Conservation (phyloP, 1,139 yeast genomes). For the Kodamaea fungicola region DNA sequence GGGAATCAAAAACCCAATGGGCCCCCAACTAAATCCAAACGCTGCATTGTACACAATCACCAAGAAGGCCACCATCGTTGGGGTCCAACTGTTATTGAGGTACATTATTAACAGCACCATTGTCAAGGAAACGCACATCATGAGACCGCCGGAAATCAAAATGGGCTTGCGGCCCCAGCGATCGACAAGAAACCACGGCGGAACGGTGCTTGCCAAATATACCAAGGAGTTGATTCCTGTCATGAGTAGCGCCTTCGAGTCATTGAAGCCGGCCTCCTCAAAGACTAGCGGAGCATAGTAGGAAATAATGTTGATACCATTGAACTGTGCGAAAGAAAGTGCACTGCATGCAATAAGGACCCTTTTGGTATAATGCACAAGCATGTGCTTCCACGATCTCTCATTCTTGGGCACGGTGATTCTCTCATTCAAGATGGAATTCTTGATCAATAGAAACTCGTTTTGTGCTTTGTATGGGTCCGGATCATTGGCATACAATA, state of each 20-base stretch:
- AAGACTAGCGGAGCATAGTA: slow-evolving; percentile 58
- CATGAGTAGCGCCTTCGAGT: slow-evolving; percentile 48
- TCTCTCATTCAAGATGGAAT: slow-evolving; percentile 59
- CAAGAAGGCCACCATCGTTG: slow-evolving; percentile 44
- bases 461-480: slow-evolving; percentile 60
- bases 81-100: slow-evolving; percentile 35
- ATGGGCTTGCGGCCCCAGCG: slow-evolving; percentile 54
- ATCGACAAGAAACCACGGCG: slow-evolving; percentile 56
- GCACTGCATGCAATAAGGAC: slow-evolving; percentile 50
- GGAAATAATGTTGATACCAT: slow-evolving; percentile 53
- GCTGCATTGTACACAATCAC: slow-evolving; percentile 51
- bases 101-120: slow-evolving; percentile 41
- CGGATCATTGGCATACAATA: slow-evolving; percentile 59
- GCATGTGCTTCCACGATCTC: slow-evolving; percentile 45
- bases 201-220: slow-evolving; percentile 45
- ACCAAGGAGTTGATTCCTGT: slow-evolving; percentile 52
- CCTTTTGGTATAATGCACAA: slow-evolving; percentile 33
- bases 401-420: slow-evolving; percentile 37
- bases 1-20: slow-evolving; percentile 52
- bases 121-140: slow-evolving; percentile 44
- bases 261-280: slow-evolving; percentile 50
- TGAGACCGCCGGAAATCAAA: slow-evolving; percentile 45
- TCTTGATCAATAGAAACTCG: slow-evolving; percentile 71
- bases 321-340: slow-evolving; percentile 52
- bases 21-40: slow-evolving; percentile 59